phyloP scores from a whole-genome alignment of 805 yeast species.

The Yamadazyma nakazawae region DNA sequence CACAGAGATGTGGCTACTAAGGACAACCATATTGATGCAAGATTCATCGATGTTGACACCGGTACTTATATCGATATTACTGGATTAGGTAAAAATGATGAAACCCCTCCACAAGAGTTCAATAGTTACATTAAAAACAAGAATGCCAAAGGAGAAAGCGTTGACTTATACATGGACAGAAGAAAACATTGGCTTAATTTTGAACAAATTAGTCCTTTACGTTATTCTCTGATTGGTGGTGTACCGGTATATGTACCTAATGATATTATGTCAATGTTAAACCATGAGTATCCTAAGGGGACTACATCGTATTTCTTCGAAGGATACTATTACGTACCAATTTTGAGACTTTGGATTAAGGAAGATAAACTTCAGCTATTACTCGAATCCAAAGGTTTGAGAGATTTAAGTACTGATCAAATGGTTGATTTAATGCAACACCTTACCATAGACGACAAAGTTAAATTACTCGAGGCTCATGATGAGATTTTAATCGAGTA shows the following conservation, averaged over 20 bases:
- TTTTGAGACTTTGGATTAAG: conserved; percentile 22
- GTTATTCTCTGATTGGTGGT: conserved; percentile 55
- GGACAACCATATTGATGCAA: conserved; percentile 34
- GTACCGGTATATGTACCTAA: conserved; percentile 32
- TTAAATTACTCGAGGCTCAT: conserved; percentile 18
- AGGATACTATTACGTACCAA: conserved; percentile 25
- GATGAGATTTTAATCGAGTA: conserved; percentile 26
- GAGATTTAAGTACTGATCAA: conserved; percentile 9
- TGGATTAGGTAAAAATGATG: conserved; percentile 33
- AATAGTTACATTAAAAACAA: conserved; percentile 19
- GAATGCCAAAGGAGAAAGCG: conserved; percentile 13
- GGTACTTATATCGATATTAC: conserved; percentile 59
- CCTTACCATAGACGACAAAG: conserved; percentile 21
- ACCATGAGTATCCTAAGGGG: conserved; percentile 24
- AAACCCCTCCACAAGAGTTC: conserved; percentile 14
- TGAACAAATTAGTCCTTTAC: conserved; percentile 49
- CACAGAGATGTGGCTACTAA: conserved; percentile 22
- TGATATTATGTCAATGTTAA: conserved; percentile 25
- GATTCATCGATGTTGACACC: conserved; percentile 57
- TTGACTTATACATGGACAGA: conserved; percentile 29
- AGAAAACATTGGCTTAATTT: conserved; percentile 30
- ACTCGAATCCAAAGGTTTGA: conserved; percentile 10
- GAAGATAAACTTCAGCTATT: conserved; percentile 12
- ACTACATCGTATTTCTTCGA: conserved; percentile 19
- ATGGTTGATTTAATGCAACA: conserved; percentile 12